phyloP scores from a whole-genome alignment of 768 basidiomycete species.

The Cyclocybe cylindracea region DNA sequence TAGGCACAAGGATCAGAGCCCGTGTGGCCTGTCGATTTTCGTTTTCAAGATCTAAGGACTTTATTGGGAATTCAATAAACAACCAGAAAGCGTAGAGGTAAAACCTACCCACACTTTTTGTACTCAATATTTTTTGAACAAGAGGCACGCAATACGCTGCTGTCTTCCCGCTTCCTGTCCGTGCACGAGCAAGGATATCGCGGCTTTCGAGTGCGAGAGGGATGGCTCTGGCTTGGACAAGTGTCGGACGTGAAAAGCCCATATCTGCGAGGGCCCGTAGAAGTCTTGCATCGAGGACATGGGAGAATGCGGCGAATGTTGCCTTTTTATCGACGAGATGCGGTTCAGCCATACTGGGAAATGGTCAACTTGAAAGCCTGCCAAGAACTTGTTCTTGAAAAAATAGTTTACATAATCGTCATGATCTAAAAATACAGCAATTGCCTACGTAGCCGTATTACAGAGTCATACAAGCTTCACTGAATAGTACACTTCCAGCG shows the following conservation, averaged over 20 bases:
- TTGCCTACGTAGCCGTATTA: too few relatives aligned
- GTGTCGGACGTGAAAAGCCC: conserved; percentile 88
- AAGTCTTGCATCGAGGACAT: conserved; percentile 82
- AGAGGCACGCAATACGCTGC: conserved; percentile 93
- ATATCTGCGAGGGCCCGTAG: conserved; percentile 88
- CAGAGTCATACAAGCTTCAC: conserved; percentile 6
- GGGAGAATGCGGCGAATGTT: conserved; percentile 63
- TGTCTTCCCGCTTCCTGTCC: conserved; percentile 97
- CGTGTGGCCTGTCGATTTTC: conserved; percentile 59
- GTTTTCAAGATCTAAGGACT: conserved; percentile 43
- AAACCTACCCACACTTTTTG: conserved; percentile 68
- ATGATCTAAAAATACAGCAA: conserved; percentile 21
- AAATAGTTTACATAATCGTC: conserved; percentile 21
- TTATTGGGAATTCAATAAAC: conserved; percentile 4
- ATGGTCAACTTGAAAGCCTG: not conserved
- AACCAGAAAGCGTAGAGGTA: not conserved
- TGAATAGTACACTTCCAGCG: conserved; percentile 24
- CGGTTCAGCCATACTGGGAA: conserved; percentile 42
- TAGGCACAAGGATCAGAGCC: conserved; percentile 83
- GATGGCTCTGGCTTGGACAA: conserved; percentile 90
- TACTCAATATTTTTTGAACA: conserved; percentile 81
- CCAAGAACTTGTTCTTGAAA: conserved; percentile 2
- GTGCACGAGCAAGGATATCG: conserved; percentile 91
- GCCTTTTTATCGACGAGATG: conserved; percentile 48
- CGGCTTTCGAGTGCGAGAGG: conserved; percentile 86